Conservation (phyloP, 192 early-diverging fungal genomes). For the Coemansia sp. region DNA sequence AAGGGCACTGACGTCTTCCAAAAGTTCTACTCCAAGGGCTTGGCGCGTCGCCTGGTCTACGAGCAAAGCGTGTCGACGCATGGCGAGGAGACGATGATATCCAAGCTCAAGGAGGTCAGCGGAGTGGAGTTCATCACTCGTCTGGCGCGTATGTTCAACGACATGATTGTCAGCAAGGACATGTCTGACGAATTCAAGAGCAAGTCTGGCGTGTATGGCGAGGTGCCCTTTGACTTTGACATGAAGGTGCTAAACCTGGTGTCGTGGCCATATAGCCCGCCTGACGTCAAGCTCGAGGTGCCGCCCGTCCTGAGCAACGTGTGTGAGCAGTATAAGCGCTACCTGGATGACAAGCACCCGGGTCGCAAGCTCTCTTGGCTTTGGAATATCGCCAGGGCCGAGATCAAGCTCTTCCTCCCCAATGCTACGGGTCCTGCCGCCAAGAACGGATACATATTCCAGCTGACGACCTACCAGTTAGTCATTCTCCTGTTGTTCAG, state of each 20-base stretch:
- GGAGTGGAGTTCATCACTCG: conserved; percentile 95
- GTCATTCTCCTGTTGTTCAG: conserved; percentile 93
- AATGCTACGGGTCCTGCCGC: conserved; percentile 74
- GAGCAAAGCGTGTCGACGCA: conserved; percentile 88
- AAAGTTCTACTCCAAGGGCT: conserved; percentile 92
- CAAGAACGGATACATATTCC: conserved; percentile 60
- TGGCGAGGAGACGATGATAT: conserved; percentile 93
- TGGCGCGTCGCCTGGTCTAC: conserved; percentile 93
- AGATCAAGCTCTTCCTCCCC: conserved; percentile 88
- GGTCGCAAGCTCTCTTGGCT: conserved; percentile 95
- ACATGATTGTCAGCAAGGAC: conserved; percentile 90
- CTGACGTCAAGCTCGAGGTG: conserved; percentile 79
- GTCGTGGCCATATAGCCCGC: conserved; percentile 86
- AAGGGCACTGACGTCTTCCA: conserved; percentile 99
- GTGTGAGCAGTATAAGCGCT: conserved; percentile 83
- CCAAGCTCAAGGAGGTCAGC: conserved; percentile 87
- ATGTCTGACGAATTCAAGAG: conserved; percentile 86
- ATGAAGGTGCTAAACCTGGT: conserved; percentile 87
- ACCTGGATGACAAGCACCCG: conserved; percentile 86
- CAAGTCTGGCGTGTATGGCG: conserved; percentile 30
- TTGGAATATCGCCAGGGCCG: conserved; percentile 88
- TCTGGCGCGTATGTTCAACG: conserved; percentile 95
- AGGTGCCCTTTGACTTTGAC: conserved; percentile 68
- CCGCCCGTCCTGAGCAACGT: conserved; percentile 88
- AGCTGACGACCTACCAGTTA: conserved; percentile 91